These are phyloP conservation scores for Biscogniauxia sp. DNA, from an alignment of 2,329 filamentous ascomycete genomes.

Conservation along the genomic window DNA sequence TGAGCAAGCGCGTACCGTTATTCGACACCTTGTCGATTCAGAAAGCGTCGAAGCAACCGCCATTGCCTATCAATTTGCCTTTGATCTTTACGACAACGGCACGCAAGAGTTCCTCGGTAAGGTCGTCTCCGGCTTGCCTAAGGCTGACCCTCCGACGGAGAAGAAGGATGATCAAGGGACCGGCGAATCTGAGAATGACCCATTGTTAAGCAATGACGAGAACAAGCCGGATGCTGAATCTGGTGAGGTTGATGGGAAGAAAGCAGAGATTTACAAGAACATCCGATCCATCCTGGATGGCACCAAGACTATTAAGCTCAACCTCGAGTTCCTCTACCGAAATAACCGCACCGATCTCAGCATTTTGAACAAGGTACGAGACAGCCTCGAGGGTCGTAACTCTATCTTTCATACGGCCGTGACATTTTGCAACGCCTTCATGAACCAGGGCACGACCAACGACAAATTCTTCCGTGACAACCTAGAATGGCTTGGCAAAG, in stretches of 20 bases:
- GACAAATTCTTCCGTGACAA: slow-evolving; percentile 99
- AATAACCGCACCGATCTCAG: slow-evolving; percentile 91
- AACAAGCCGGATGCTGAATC: slow-evolving; percentile 54
- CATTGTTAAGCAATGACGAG: slow-evolving; percentile 46
- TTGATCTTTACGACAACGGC: slow-evolving; percentile 97
- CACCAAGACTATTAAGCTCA: slow-evolving; percentile 89
- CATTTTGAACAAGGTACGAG: slow-evolving; percentile 93
- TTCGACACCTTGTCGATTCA: slow-evolving; percentile 76
- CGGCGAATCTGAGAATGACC: slow-evolving; percentile 44
- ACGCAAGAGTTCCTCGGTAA: slow-evolving; percentile 95
- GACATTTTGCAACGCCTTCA: slow-evolving; percentile 97
- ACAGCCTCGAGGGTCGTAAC: slow-evolving; percentile 92
- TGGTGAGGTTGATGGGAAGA: slow-evolving; percentile 46
- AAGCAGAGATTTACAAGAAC: slow-evolving; percentile 57
- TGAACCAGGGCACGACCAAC: slow-evolving; percentile 97
- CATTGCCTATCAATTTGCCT: slow-evolving; percentile 94
- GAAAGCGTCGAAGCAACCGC: slow-evolving; percentile 76
- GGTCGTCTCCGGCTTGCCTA: slow-evolving; percentile 77
- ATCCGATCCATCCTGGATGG: slow-evolving; percentile 74
- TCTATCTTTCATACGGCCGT: slow-evolving; percentile 98
- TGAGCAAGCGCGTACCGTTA: slow-evolving; percentile 82
- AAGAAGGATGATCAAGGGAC: slow-evolving; percentile 51
- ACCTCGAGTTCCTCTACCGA: slow-evolving; percentile 93
- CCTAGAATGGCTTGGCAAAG: slow-evolving; percentile 95
- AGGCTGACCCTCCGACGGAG: slow-evolving; percentile 39